Evolutionary conservation across 257 asterid species (phyloP).

Genomic region (Eucommia ulmoides): DNA sequence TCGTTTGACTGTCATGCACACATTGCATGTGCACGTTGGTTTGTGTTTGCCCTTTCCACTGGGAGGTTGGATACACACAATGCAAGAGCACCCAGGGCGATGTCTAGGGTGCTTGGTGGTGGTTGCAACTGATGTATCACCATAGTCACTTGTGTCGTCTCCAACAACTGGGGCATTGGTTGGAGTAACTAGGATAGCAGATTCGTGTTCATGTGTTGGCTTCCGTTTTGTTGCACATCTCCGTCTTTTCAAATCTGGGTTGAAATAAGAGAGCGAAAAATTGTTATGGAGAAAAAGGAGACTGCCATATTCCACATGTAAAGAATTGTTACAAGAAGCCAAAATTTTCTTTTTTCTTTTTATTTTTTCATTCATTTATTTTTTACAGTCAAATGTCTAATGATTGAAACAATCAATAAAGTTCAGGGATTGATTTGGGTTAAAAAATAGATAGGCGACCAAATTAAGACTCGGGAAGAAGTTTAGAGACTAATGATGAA

Average conservation of each 20-base stretch:
- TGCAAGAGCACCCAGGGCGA: conserved; percentile 97
- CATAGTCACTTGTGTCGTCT: conserved; percentile 31
- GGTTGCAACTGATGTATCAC: conserved; percentile 47
- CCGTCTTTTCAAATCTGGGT: conserved; percentile 41
- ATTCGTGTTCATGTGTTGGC: conserved; percentile 27
- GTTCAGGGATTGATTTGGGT: too few species aligned
- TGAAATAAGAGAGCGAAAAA: conserved; percentile 5
- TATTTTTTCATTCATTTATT: too few species aligned
- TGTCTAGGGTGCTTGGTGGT: conserved; percentile 93
- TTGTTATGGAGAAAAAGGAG: too few species aligned
- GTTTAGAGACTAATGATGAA: too few species aligned
- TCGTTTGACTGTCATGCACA: conserved; percentile 91
- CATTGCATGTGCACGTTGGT: conserved; percentile 90
- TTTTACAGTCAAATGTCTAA: too few species aligned
- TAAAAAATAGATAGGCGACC: too few species aligned
- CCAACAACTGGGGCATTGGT: conserved; percentile 25
- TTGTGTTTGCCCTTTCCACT: conserved; percentile 97
- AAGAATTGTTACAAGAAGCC: too few species aligned
- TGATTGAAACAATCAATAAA: too few species aligned
- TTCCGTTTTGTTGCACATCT: conserved; percentile 33
- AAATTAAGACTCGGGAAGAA: too few species aligned
- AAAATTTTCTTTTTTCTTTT: too few species aligned
- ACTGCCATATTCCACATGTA: too few species aligned
- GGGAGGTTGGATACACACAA: conserved; percentile 98
- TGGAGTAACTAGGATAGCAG: conserved; percentile 28